phyloP scores from a whole-genome alignment of 164 flowering plant species.

The Magnolia sinica region DNA sequence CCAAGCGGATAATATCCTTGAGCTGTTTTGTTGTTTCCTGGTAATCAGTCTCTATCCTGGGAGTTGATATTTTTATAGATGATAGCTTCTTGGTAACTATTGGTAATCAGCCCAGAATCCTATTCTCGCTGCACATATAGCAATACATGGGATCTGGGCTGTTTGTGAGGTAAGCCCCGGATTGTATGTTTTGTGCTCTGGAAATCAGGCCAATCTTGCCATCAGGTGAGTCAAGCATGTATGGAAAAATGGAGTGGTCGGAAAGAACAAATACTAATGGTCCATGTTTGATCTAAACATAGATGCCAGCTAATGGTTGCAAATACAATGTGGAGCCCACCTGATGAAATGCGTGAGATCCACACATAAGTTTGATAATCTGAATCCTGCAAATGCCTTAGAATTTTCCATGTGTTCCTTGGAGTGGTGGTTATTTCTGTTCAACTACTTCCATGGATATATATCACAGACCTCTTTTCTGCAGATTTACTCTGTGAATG shows the following conservation, averaged over 20 bases:
- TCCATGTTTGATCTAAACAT: no score
- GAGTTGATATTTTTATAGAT: neutral
- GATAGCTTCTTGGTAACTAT: no score
- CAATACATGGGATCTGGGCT: neutral
- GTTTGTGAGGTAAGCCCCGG: neutral
- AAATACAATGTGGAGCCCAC: no score
- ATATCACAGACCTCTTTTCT: neutral
- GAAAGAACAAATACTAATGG: no score
- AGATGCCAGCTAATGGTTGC: no score
- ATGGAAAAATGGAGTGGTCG: no score
- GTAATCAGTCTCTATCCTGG: constrained; percentile 30
- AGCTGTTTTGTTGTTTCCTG: constrained; percentile 77
- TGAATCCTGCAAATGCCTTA: neutral
- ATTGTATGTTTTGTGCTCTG: neutral
- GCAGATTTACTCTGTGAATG: neutral
- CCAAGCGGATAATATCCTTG: constrained; percentile 63
- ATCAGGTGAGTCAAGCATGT: no score
- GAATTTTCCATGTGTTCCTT: neutral
- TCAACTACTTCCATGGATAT: neutral
- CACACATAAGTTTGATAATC: neutral
- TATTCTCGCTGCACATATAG: neutral
- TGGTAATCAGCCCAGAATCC: neutral
- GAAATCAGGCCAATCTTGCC: no score
- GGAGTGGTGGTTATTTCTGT: neutral
- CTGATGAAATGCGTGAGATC: neutral